phyloP scores from a whole-genome alignment of 352 stramenopile genomes.

The Blastocystis sp. region DNA sequence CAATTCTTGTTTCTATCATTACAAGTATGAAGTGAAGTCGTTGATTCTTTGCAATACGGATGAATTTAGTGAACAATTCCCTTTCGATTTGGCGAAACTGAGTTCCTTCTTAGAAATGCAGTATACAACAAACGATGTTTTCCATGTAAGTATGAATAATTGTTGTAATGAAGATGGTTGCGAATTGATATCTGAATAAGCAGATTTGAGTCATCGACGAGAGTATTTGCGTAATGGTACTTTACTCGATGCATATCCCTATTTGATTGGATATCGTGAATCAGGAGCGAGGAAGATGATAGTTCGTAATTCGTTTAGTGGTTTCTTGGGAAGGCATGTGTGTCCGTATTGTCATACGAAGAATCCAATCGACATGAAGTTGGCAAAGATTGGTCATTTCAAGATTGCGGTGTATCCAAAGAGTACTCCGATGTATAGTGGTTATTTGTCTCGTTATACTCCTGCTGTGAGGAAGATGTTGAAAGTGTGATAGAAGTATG shows the following conservation, averaged over 20 bases:
- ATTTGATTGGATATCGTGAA: background rate
- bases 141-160: background rate
- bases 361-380: background rate
- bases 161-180: background rate
- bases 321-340: background rate
- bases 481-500: no score
- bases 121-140: background rate
- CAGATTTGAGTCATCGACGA: background rate
- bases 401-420: background rate
- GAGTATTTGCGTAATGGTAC: background rate
- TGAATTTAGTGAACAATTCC: conserved; percentile 34
- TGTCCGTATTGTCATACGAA: background rate
- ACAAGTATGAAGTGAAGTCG: background rate
- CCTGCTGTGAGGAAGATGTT: no score
- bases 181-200: background rate
- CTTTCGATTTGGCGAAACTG: background rate
- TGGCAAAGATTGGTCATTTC: background rate
- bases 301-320: background rate
- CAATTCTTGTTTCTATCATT: conserved; percentile 35
- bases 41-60: conserved; percentile 32
- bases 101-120: background rate
- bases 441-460: no score
- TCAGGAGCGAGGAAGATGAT: conserved; percentile 3
- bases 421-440: no score
- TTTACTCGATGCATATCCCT: background rate